Evolutionary conservation across 2,329 filamentous ascomycete genomes (phyloP).

Genomic region (Stemphylium lycopersici): DNA sequence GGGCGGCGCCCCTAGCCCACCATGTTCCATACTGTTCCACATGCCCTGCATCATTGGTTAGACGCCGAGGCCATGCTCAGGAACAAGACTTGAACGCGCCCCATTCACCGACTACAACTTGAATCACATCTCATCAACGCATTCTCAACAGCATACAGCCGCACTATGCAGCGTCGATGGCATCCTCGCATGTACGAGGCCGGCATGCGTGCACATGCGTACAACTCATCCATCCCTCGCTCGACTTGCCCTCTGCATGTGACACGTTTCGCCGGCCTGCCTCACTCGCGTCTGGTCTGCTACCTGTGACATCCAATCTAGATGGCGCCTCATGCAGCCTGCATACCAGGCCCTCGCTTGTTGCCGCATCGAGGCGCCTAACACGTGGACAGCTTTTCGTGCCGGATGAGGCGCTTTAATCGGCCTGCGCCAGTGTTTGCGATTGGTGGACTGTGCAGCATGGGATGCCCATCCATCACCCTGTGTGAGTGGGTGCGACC

Average conservation of each 20-base stretch:
- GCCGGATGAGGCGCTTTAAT: conserved; percentile 14
- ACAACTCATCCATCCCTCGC: conserved; percentile 19
- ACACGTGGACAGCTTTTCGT: conserved; percentile 28
- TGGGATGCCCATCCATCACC: not conserved
- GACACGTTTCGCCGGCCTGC: conserved; percentile 28
- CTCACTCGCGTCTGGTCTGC: conserved; percentile 7
- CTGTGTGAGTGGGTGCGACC: conserved; percentile 6
- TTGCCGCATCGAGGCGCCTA: conserved; percentile 17
- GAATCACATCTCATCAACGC: too few relatives aligned
- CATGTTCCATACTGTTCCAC: conserved; percentile 17
- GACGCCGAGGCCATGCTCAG: not conserved
- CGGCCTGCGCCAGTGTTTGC: conserved; percentile 7
- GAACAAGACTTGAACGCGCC: not conserved
- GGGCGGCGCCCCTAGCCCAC: conserved; percentile 18
- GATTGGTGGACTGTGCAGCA: conserved; percentile 11
- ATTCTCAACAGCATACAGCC: too few relatives aligned
- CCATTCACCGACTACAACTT: not conserved
- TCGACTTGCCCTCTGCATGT: conserved; percentile 29
- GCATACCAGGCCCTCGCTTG: conserved; percentile 13
- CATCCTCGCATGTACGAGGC: not conserved
- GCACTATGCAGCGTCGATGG: too few relatives aligned
- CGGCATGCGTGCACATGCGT: not conserved
- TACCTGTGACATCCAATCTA: conserved; percentile 22
- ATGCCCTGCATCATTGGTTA: conserved; percentile 1
- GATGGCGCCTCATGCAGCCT: conserved; percentile 18